Base-by-base conservation (phyloP, 768 basidiomycete genomes). In the Fomitopsis serialis region DNA sequence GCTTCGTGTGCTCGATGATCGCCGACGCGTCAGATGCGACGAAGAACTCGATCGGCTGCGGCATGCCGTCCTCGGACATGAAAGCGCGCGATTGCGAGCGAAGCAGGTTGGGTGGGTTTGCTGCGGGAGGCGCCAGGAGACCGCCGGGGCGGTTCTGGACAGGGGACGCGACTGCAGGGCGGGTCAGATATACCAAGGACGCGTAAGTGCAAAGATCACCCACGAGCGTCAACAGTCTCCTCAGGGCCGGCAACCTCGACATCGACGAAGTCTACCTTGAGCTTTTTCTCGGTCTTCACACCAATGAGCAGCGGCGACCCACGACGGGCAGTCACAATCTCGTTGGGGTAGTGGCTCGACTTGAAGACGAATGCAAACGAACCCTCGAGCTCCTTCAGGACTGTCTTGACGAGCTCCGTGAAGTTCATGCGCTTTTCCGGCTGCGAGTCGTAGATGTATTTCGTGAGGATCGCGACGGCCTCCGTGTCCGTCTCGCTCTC, bases 351-450 rank as follows among this genome's bases (percentile, higher is more conserved):
- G 75, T 98, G 94, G 32, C 69, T 71, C 5, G 94, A 97, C 76
- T 97, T 98, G 89, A 99, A 98, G 61, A 98, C 94, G 72, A 99
- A 96, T 17, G 97, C 97, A 63, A 98, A 99, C 2, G 97, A 98
- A 40, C 97, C 97, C 74, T 99, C 93, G 42, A 99, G 82, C 72
- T 99, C 96, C 74, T 94, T 96, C 67, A 98, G 74, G 42, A 98
- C 95, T 42, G 90, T 82, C 80, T 98, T 98, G 78, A 98, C 75
- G 57, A 99, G 78, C 50, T 88, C 83, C 50, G 91, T 94, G 76
- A 99, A 98, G 50, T 82, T 85, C 58, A 90, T 73, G 45, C 85
- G 79, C 76, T 92, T 92, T 70, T 85, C 85, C 21, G 86, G 82
- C 62, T 93, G 92, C 40, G 90, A 87, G 72, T 98, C 97, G 73